These are phyloP conservation scores for sunflower (Helianthus annuus) DNA, from an alignment of 129 eudicot genomes.

Conservation along the genomic window DNA sequence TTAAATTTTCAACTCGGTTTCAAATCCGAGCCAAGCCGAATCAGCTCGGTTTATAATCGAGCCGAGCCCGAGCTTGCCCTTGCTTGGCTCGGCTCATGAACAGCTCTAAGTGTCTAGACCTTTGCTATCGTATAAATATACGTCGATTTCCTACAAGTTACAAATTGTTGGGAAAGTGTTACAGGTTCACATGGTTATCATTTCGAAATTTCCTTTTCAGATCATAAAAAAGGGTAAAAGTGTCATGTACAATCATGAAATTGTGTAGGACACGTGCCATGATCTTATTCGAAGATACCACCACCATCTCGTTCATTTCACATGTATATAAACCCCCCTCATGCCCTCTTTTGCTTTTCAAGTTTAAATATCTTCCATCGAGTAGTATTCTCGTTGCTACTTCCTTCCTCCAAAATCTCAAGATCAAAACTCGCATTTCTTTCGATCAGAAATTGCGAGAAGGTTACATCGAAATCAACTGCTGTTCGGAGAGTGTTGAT, in stretches of 20 bases:
- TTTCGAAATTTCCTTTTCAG: constrained; percentile 12
- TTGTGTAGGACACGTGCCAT: constrained; percentile 15
- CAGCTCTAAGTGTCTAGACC: no score
- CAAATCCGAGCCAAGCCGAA: no score
- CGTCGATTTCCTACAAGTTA: not conserved
- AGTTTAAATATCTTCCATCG: not conserved
- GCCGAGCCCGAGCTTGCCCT: no score
- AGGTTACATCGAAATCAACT: no score
- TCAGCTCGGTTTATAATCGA: no score
- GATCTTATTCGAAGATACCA: not conserved
- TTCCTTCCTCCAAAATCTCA: constrained; percentile 25
- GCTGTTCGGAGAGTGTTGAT: no score
- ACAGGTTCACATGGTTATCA: constrained; percentile 26
- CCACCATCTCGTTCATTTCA: constrained; percentile 19
- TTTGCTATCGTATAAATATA: no score
- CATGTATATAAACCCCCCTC: constrained; percentile 30
- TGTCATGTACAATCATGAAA: constrained; percentile 15
- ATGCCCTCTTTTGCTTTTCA: not conserved
- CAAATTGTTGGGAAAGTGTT: not conserved
- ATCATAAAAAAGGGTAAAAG: not conserved
- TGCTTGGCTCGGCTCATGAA: no score
- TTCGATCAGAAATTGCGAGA: no score
- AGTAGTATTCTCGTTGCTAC: constrained; percentile 8
- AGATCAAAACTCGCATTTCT: no score
- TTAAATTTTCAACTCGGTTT: no score